Base-by-base conservation (phyloP, 306 rosid genomes). In the Urtica urens region DNA sequence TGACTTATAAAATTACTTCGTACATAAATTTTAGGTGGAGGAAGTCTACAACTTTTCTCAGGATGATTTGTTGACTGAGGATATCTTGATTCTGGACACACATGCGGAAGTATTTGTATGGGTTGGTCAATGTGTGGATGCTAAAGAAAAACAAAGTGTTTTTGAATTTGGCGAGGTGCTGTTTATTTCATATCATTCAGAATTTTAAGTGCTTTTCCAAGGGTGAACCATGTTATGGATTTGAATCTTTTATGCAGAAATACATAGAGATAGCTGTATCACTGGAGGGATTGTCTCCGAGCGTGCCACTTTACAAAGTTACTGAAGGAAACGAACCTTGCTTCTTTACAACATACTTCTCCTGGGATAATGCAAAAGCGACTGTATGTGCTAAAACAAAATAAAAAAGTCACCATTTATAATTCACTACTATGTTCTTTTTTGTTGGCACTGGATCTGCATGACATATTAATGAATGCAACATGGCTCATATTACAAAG, bases 21-120 rank as follows among this genome's bases (percentile, higher is more conserved):
- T 23, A 49, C 52, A 46, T 51, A 43, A 49, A 51, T 67, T 58
- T 38, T 75, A 92, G 99, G 77, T 71, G 48, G 96, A 92, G 62
- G 99, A 92, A 69, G 62, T 92, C 58, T 66, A 71, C 83, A 85
- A 82, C 79, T 92, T 92, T 30, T 73, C 79, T 55, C 99, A 92
- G 62, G 99, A 92, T 70, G 99, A 92, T 82, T 69, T 85, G 64
- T 60, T 92, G 68, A 78, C 96, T 2, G 96, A 92, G 72, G 99
- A 92, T 72, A 72, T 82, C 58, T 78, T 92, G 65, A 72, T 92
- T 51, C 96, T 92, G 35, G 94, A 92, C 66, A 85, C 99, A 0
- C 96, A 85, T 57, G 96, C 86, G n/a, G 99, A 92, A 82, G 93
- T 92, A 57, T 79, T 92, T 72, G 69, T 92, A 59, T 92, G 99